Base-by-base conservation (phyloP, 305 asterid species). In the Fraxinus greggii region DNA sequence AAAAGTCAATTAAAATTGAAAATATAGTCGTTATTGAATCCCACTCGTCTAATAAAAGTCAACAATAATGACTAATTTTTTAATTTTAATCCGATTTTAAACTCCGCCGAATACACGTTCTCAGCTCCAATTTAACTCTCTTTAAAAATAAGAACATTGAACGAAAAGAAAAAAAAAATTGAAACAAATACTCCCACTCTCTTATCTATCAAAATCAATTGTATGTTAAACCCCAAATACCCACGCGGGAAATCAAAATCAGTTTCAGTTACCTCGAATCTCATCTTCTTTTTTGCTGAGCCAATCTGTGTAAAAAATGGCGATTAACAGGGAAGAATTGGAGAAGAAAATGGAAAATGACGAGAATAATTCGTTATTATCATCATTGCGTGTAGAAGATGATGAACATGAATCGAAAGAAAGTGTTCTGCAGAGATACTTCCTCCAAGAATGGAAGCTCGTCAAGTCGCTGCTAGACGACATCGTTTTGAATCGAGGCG, bases 381-480 rank as follows among this genome's bases (percentile, higher is more conserved):
- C 80, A 56, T 29, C 87, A 33, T 56, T 74, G 84, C 87, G 79
- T 51, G 92, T 78, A 74, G 94, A 89, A 80, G 97, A 92, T 82
- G 97, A 94, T 29, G 98, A 93, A 89, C 93, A 88, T 87, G 99
- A 92, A 73, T 91, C 98, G 2, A 92, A 94, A 83, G 97, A 95
- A 85, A 77, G 84, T 74, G 93, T 91, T 67, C 78, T 94, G 81
- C 98, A 89, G 88, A 88, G 95, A 56, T 94, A 91, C 89, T 96
- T 96, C 65, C 95, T 96, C 48, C 98, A 88, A 56, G 99, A 96
- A 86, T 96, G 99, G 99, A 90, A 90, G 83, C 91, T 87, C 86
- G 95, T 96, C 85, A 93, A 94, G 84, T 90, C 95, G 83, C 87
- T 94, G 36, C 93, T 96, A 76, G 88, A 94, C 89, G 91, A 80